Percentiles rank a stretch among this genome's conserved stretches.
These are phyloP conservation scores for Rhizopus arrhizus DNA, from an alignment of 371 early-diverging fungal genomes.

Conservation along the genomic window DNA sequence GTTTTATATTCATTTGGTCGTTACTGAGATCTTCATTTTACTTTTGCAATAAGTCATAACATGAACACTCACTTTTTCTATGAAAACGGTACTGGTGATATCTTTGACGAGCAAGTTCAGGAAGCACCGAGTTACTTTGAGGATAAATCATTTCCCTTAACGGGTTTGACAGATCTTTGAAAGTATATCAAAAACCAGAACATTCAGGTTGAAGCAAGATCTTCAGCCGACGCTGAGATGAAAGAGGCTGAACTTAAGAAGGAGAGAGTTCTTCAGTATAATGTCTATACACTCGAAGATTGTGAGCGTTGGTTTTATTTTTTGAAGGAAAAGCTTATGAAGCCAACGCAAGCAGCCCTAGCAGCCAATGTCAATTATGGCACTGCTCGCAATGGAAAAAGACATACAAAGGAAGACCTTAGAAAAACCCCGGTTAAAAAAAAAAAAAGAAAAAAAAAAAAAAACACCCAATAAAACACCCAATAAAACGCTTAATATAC, in stretches of 20 bases:
- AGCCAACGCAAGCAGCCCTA: slow-evolving; percentile 18
- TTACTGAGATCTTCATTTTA: slow-evolving; percentile 5
- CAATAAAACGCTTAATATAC: slow-evolving; percentile 21
- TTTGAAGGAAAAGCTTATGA: slow-evolving; percentile 24
- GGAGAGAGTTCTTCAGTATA: slow-evolving; percentile 18
- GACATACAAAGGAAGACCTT: slow-evolving; percentile 15
- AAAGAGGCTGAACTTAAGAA: slow-evolving; percentile 21
- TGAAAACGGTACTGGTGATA: slow-evolving; percentile 19
- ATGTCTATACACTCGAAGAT: slow-evolving; percentile 20
- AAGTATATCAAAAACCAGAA: slow-evolving; percentile 24
- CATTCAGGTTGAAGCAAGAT: slow-evolving; percentile 15
- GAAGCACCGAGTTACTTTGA: slow-evolving; percentile 21
- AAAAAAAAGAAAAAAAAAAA: no score
- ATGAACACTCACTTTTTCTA: slow-evolving; percentile 23
- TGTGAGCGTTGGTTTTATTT: slow-evolving; percentile 19
- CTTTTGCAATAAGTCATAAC: slow-evolving; percentile 8
- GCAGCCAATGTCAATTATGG: slow-evolving; percentile 23
- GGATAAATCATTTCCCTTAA: slow-evolving; percentile 20
- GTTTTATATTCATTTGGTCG: slow-evolving; percentile 7
- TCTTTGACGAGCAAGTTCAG: slow-evolving; percentile 13
- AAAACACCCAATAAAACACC: slow-evolving; percentile 18
- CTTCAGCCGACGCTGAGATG: slow-evolving; percentile 18
- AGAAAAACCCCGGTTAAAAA: slow-evolving; percentile 26
- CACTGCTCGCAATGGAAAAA: slow-evolving; percentile 24
- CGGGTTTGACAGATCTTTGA: slow-evolving; percentile 23